Base-by-base conservation (phyloP, 805 yeast genomes). In the Yarrowia porcina region DNA sequence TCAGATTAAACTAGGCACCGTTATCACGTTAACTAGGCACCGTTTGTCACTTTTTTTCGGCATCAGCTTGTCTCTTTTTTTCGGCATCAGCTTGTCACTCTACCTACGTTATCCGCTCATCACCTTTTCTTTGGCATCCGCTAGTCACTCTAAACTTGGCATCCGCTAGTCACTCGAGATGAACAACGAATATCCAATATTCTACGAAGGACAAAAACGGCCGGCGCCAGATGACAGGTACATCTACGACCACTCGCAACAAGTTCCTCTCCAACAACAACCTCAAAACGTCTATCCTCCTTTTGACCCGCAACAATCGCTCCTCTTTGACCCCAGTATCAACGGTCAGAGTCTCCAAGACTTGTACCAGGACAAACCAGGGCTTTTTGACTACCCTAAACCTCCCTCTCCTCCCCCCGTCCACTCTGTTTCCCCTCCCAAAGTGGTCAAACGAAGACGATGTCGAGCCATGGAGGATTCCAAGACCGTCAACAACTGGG, bases 401-500 rank as follows among this genome's bases (percentile, higher is more conserved):
- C 44, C 44, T 13, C 59, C 59, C 11, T 52, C 59, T 2, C 59
- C 59, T 0, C 59, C 59, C 2, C 59, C 59, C 5, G 44, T 18
- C 8, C 44, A 23, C n/a, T 21, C 59, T 1, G 44, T 49, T 10
- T 32, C 44, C 12, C 59, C 59, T 2, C 59, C 44, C 21, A 52
- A 52, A 18, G 44, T 52, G 17, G 59, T 36, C 18, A 52, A 52
- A 25, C 21, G 59, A 1, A n/a, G 59, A 8, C 18, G 59, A 35
- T 52, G 59, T 7, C 23, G 59, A 2, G 44, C 59, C 21, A 35
- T 52, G 44, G 33, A 52, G 25, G 59, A 52, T 33, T 36, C 44
- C 10, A n/a, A 11, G 10, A 52, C 59, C 1, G 59, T 52, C 59
- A 52, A 52, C 59, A 52, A 52, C 33, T 52, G 59, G 59, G 59